phyloP scores from a whole-genome alignment of 208 protist species.

The Acanthamoeba culbertsoni region DNA sequence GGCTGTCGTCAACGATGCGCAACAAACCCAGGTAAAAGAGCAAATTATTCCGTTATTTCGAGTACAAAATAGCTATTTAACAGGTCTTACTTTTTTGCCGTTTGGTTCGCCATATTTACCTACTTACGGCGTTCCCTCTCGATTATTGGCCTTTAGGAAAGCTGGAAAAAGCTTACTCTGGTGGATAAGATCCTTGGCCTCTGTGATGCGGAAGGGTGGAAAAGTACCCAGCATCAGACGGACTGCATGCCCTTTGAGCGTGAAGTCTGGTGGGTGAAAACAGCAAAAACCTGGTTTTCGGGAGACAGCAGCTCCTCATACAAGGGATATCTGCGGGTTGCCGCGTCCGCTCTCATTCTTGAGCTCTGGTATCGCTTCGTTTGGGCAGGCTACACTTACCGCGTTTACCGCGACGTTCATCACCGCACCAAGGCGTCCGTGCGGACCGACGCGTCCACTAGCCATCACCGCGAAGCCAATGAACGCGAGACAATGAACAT shows the following conservation, averaged over 20 bases:
- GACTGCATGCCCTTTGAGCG: slow-evolving; percentile 53
- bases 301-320: slow-evolving; percentile 14
- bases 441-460: not conserved
- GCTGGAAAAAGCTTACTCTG: not conserved
- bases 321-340: slow-evolving; percentile 32
- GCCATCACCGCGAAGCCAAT: not conserved
- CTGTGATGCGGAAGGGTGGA: slow-evolving; percentile 47
- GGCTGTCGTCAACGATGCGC: not conserved
- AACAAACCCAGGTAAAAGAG: not conserved
- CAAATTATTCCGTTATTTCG: not conserved
- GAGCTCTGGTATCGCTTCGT: slow-evolving; percentile 61
- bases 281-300: not conserved
- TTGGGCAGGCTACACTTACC: slow-evolving; percentile 33
- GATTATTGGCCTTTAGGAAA: not conserved
- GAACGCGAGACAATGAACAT: not conserved
- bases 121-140: not conserved
- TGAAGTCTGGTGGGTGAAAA: slow-evolving; percentile 57
- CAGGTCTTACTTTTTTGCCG: not conserved
- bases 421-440: not conserved
- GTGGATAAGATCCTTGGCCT: slow-evolving; percentile 32
- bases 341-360: slow-evolving; percentile 27
- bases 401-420: slow-evolving; percentile 1
- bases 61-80: not conserved
- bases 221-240: not conserved
- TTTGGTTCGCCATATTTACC: not conserved